These are phyloP conservation scores for Colletotrichum theobromicola DNA, from an alignment of 2,329 filamentous ascomycete genomes.

Conservation along the genomic window DNA sequence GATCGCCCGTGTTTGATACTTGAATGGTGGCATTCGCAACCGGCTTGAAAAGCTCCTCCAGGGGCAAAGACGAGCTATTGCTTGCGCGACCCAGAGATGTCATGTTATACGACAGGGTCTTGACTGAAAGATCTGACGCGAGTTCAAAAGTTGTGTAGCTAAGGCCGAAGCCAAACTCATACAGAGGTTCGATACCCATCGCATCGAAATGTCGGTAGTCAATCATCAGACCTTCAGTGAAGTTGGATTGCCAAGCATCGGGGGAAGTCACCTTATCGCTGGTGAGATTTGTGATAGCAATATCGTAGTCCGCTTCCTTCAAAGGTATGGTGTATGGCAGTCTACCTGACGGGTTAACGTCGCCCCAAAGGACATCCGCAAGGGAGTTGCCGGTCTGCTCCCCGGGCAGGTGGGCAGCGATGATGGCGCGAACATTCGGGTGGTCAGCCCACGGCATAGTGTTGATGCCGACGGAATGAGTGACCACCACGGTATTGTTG, in stretches of 20 bases:
- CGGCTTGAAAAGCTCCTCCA: slow-evolving; percentile 54
- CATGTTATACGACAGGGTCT: slow-evolving; percentile 35
- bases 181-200: slow-evolving; percentile 52
- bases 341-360: slow-evolving; percentile 47
- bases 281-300: slow-evolving; percentile 47
- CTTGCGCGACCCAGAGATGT: slow-evolving; percentile 41
- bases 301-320: slow-evolving; percentile 48
- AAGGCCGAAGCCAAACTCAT: slow-evolving; percentile 70
- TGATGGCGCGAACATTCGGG: slow-evolving; percentile 74
- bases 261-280: slow-evolving; percentile 66
- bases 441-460: slow-evolving; percentile 60
- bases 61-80: slow-evolving; percentile 40
- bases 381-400: slow-evolving; percentile 79
- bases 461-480: slow-evolving; percentile 66
- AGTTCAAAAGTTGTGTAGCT: slow-evolving; percentile 69
- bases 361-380: slow-evolving; percentile 75
- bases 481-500: slow-evolving; percentile 66
- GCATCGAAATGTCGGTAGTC: slow-evolving; percentile 60
- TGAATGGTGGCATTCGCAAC: slow-evolving; percentile 59
- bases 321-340: slow-evolving; percentile 58
- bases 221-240: slow-evolving; percentile 56
- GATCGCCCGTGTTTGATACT: slow-evolving; percentile 67
- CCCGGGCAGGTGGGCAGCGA: slow-evolving; percentile 79
- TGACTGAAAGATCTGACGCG: slow-evolving; percentile 48
- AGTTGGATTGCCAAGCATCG: slow-evolving; percentile 56